Evolutionary conservation across 2,329 filamentous ascomycete genomes (phyloP), one percentile per base, ranked within the genome.

Genomic region (Alternaria brassicae): DNA sequence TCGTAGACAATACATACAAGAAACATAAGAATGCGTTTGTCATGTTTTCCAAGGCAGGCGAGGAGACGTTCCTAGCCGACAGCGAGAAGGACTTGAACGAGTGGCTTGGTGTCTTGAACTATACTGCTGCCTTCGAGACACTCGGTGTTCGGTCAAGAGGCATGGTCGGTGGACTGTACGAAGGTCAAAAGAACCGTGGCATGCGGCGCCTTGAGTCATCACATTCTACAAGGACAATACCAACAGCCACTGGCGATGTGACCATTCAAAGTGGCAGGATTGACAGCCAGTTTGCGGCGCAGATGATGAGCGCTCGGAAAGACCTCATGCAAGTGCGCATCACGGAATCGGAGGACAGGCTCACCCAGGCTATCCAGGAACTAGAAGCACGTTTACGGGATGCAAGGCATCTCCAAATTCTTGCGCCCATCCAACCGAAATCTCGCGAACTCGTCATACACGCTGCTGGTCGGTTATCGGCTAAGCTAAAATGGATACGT

Each of bases 1-100:
- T 99, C 37, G 83, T 92, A 40, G 95, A 99, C 77, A 85, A 86
- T 2, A 91, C 86, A 8, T 99, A 99, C 77, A 96, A 90, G 78
- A 95, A 92, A 77, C 95, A 99, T 79, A 99, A 98, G 79, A 88
- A 98, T 77, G 92, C 95, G 0, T 97, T 99, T 72, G 85, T 93
- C 13, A 94, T 97, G 70, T 91, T 97, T 60, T 88, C 92, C 28
- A 91, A 95, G 53, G 69, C 67, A 65, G 91, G 92, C 1, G 94
- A 99, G 72, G 95, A 99, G 74, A 89, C 94, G 0, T 89, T 99
- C 36, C 82, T 98, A 17, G 94, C 95, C 5, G 93, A 97, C 69
- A 92, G 88, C 53, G 95, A 99, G 70, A 83, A 87, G 1, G 95
- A 99, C 70, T 89, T 96, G 85, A 96, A 97, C 71, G 95, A 99